Evolutionary conservation across 83 land plant species (phyloP).

Genomic region (Diphasiastrum complanatum): DNA sequence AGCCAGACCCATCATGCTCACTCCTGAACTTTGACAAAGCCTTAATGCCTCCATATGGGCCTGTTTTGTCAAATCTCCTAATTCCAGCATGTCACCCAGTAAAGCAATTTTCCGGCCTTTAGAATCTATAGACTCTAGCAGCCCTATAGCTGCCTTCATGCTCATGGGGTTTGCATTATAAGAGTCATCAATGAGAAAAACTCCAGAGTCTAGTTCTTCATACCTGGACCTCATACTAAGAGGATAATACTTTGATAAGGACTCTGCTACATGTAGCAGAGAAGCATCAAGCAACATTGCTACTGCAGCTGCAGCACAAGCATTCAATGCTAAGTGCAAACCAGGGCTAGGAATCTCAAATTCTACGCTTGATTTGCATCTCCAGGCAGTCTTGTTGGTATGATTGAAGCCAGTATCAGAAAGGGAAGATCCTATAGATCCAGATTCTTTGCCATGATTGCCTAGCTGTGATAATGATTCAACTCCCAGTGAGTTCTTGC

Average conservation of each 20-base stretch:
- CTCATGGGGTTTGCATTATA: slow-evolving; percentile 50
- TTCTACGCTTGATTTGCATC: slow-evolving; percentile 25
- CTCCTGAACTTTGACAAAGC: slow-evolving; percentile 25
- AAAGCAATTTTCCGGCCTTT: slow-evolving; percentile 34
- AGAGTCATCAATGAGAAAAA: slow-evolving; percentile 38
- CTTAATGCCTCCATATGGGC: slow-evolving; percentile 31
- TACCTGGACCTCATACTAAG: slow-evolving; percentile 35
- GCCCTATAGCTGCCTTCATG: slow-evolving; percentile 33
- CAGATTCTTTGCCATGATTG: too few relatives aligned
- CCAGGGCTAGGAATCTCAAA: slow-evolving; percentile 46
- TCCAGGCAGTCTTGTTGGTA: too few relatives aligned
- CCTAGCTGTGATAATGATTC: too few relatives aligned
- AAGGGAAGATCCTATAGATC: too few relatives aligned
- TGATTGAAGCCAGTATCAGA: too few relatives aligned
- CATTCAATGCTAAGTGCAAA: slow-evolving; percentile 42
- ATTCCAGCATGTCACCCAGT: slow-evolving; percentile 55
- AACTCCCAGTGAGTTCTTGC: too few relatives aligned
- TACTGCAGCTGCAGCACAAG: slow-evolving; percentile 54
- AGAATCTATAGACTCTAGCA: slow-evolving; percentile 32
- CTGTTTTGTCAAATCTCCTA: slow-evolving; percentile 21
- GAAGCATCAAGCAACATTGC: slow-evolving; percentile 40
- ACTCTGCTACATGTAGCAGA: slow-evolving; percentile 21
- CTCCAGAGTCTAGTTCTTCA: slow-evolving; percentile 21
- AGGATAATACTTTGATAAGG: slow-evolving; percentile 36
- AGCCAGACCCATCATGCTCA: slow-evolving; percentile 33